Evolutionary conservation across 164 flowering plant genomes (phyloP), one percentile per base, ranked within the genome.

Genomic region (Euptelea pleiosperma): DNA sequence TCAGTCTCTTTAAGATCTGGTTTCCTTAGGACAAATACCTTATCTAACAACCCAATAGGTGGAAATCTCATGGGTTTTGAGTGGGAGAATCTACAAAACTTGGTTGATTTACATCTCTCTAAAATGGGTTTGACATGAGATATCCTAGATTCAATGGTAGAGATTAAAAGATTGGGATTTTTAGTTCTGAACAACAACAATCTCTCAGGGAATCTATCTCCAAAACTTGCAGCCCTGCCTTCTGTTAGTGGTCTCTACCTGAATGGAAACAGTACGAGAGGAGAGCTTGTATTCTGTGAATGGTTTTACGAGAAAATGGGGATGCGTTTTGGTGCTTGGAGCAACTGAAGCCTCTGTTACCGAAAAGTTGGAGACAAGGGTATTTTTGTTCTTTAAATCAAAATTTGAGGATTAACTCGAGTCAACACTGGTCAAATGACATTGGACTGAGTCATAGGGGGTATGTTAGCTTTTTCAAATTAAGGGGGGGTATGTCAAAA

Each of bases 221-320:
- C 77, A 50, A 76, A 71, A 50, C 71, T 91, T 15, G 83, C 70
- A 67, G 64, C 67, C 43, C 25, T 86, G 76, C 83, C 91, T 37
- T 55, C 66, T 62, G 31, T 91, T 29, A 68, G 67, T 68, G 76
- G 86, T 10, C 39, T 91, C 3, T 83, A 77, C 67, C 57, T 91
- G 7, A 55, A 83, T 72, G 88, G 93, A 28, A 91, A 91, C 55
- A 84, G 83, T 58, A 71, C 88, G 57, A 70, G 84, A 36, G 97
- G 97, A 33, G 76, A 69, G 65, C 81, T 91, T 56, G 58, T 70
- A 60, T 87, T 87, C 69, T 70, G 91, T 36, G 60, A 53, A 12
- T 42, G 29, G 68, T 87, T 86, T 61, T 84, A 78, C 63, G 68
- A 53, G 67, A 90, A 70, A 66, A 77, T 90, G 85, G 87, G 84